Evolutionary conservation across 2,329 filamentous ascomycete genomes (phyloP).

Genomic region (Tolypocladium amazonense): DNA sequence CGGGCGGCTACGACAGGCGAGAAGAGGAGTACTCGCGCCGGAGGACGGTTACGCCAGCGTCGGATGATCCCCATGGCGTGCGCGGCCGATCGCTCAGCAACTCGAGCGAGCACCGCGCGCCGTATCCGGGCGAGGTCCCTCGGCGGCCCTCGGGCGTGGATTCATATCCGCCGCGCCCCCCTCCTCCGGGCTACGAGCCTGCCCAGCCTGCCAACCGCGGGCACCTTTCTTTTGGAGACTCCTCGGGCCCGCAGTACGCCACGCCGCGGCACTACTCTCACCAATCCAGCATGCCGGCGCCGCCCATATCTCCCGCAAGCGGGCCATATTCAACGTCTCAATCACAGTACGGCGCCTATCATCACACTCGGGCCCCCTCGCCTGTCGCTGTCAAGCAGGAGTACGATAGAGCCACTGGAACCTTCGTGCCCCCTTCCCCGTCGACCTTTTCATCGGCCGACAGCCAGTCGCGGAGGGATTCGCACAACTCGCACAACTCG

Average conservation of each 20-base stretch:
- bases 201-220: conserved; percentile 12
- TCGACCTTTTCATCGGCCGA: conserved; percentile 18
- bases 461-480: conserved; percentile 18
- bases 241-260: conserved; percentile 20
- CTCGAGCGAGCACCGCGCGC: conserved; percentile 37
- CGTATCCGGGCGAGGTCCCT: conserved; percentile 27
- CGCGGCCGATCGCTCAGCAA: conserved; percentile 52
- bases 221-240: conserved; percentile 25
- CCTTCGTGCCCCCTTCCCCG: conserved; percentile 27
- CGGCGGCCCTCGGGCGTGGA: conserved; percentile 39
- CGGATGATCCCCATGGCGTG: conserved; percentile 18
- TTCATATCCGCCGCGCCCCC: conserved; percentile 25
- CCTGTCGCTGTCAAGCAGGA: conserved; percentile 21
- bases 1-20: conserved; percentile 43
- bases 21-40: conserved; percentile 49
- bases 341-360: conserved; percentile 22
- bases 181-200: conserved; percentile 23
- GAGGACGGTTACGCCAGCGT: conserved; percentile 23
- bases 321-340: conserved; percentile 24
- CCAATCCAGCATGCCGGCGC: conserved; percentile 18
- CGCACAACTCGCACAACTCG: conserved; percentile 17
- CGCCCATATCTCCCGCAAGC: conserved; percentile 19
- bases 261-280: conserved; percentile 28
- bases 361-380: conserved; percentile 14
- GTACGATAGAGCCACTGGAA: conserved; percentile 26